Evolutionary conservation across 1,139 yeast genomes (phyloP).

Genomic region (Blastobotrys serpentis): DNA sequence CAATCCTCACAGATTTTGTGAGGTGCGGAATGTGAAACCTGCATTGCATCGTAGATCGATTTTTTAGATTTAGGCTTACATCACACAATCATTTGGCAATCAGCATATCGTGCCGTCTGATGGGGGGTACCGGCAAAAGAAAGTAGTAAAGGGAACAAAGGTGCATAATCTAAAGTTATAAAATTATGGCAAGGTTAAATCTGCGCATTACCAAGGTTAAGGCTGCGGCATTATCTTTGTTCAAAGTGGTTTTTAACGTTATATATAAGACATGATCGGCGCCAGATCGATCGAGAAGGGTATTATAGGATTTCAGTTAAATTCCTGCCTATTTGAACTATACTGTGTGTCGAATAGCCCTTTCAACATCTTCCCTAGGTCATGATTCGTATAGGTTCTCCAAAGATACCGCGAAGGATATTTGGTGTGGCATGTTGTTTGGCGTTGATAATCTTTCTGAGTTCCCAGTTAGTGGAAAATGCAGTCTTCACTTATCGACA

Average conservation of each 20-base stretch:
- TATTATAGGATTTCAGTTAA: too few species aligned
- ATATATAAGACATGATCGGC: conserved; percentile 1
- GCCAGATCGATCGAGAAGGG: background rate
- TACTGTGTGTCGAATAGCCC: too few species aligned
- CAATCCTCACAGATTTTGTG: too few species aligned
- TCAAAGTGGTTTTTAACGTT: background rate
- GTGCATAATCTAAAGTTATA: too few species aligned
- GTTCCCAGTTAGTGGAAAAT: background rate
- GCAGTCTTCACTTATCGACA: background rate
- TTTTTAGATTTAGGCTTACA: background rate
- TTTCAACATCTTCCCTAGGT: too few species aligned
- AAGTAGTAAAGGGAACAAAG: background rate
- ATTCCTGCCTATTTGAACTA: too few species aligned
- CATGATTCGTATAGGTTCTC: background rate
- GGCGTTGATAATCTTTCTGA: background rate
- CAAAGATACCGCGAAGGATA: background rate
- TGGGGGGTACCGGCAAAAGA: background rate
- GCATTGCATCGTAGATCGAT: background rate
- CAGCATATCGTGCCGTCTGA: too few species aligned
- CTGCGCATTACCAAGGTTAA: background rate
- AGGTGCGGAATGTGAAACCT: background rate
- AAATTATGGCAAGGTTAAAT: too few species aligned
- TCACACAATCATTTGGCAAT: too few species aligned
- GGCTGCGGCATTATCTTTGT: too few species aligned
- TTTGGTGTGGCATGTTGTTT: background rate